phyloP scores from a whole-genome alignment of 306 rosid genomes.

The Trifolium fragiferum region DNA sequence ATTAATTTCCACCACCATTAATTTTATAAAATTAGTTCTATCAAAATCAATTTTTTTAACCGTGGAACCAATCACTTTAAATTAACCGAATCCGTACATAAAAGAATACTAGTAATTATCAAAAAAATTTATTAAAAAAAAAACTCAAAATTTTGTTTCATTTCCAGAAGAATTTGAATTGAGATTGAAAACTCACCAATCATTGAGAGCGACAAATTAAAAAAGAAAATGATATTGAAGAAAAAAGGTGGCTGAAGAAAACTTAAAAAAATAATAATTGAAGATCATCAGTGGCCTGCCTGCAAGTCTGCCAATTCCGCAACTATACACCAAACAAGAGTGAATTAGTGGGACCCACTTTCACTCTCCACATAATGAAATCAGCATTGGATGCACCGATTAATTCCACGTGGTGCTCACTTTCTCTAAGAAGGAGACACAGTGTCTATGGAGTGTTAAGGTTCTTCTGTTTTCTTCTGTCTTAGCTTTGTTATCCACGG shows the following conservation, averaged over 20 bases:
- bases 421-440: not conserved
- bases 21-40: no score
- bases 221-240: not conserved
- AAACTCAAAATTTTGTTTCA: not conserved
- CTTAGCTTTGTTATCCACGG: conserved; percentile 26
- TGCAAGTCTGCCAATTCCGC: conserved; percentile 33
- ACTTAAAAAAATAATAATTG: not conserved
- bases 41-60: no score
- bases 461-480: not conserved
- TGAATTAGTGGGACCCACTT: conserved; percentile 42
- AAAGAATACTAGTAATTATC: no score
- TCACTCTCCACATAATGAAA: not conserved
- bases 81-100: no score
- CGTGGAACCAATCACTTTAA: no score
- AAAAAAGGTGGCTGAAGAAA: conserved; percentile 39
- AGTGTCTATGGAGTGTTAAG: not conserved
- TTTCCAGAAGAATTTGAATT: conserved; percentile 7
- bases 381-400: conserved; percentile 33
- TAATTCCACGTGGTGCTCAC: conserved; percentile 37
- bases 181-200: conserved; percentile 12
- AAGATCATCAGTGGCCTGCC: conserved; percentile 36
- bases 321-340: not conserved
- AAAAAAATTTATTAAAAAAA: no score
- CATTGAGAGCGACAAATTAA: not conserved
- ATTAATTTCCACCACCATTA: no score